Base-by-base conservation (phyloP, 306 rosid genomes). In the Pterocarpus santalinus region DNA sequence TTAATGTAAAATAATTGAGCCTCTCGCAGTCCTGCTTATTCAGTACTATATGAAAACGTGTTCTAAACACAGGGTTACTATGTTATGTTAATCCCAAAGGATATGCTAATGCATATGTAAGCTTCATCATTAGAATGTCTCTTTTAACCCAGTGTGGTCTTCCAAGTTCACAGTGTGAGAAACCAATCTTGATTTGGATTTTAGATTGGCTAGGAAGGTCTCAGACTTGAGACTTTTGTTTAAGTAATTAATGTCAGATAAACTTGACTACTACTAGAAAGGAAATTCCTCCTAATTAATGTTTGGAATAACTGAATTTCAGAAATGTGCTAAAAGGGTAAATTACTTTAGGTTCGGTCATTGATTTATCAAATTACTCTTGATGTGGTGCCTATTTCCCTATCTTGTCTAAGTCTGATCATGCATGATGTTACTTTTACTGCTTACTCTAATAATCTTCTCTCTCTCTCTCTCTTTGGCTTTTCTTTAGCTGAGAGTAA, bases 401-500 rank as follows among this genome's bases (percentile, higher is more conserved):
- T 52, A 2, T 32, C 12, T 84, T 52, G 36, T 51, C 4, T 60
- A 16, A 69, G 36, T 6, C 4, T 53, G 34, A 51, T 32, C n/a
- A 7, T 17, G 55, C 46, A 46, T 47, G 55, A 76, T 81, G 57
- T 33, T 34, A 49, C 16, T 68, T 58, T 55, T 60, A 32, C 32
- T 61, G 39, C 44, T 17, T 85, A 56, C 78, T 46, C 65, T 75
- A 55, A 62, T 72, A 4, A 47, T 16, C 34, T 34, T 60, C 44
- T 34, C 2, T 33, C 8, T 60, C 11, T 72, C 28, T 22, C 55
- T 74, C 8, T 60, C 11, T 72, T 28, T 73, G 16, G 13, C 57
- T 73, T 65, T 57, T 38, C 6, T 13, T 65, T 75, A 85, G 88
- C 90, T 86, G 97, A 92, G 78, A 88, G 90, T 77, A 95, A 92